Evolutionary conservation across 2,329 filamentous ascomycete species (phyloP), one percentile per base, ranked within the genome.

Genomic region (Didymella pinodella): DNA sequence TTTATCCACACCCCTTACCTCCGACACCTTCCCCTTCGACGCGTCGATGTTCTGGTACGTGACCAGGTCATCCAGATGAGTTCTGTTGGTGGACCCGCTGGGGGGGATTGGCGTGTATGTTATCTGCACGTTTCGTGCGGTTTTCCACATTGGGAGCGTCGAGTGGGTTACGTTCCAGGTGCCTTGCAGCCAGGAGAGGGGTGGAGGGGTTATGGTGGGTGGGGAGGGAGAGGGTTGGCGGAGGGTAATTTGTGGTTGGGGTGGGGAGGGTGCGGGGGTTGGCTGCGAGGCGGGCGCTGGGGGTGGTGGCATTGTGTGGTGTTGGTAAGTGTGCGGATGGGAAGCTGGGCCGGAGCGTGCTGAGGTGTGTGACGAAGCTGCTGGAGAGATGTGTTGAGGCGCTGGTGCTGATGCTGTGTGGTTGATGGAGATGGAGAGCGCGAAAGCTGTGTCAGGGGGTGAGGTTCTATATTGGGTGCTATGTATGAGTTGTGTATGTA

Each of bases 71-170:
- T 92, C 88, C 61, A 94, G 78, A 57, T 75, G 54, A 57, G 76
- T 29, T 11, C 49, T 44, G 16, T 4, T 5, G 49, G 48, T 38
- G 4, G 12, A 11, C 5, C 43, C 53, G 11, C 67, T 70, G 22
- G 53, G 44, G 3, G 67, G 53, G 49, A 59, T 57, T 70, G 83
- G 75, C 10, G 78, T 85, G 82, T 96, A 96, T 32, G 87, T 90
- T 74, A 96, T 94, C 69, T 85, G 84, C 14, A 96, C 91, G 77
- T 95, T 95, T 74, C 88, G 88, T 52, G 90, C 88, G 46, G 85
- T 84, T 67, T 87, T 87, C 92, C 92, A 96, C 90, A 95, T 93
- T 54, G 76, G 76, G 1, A 78, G 72, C 7, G 75, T 75, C 4
- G 67, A 72, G 67, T 78, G 75, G 2, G 76, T 78, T 47, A 78